phyloP scores from a whole-genome alignment of 208 protist species.

The Leishmania guyanensis region DNA sequence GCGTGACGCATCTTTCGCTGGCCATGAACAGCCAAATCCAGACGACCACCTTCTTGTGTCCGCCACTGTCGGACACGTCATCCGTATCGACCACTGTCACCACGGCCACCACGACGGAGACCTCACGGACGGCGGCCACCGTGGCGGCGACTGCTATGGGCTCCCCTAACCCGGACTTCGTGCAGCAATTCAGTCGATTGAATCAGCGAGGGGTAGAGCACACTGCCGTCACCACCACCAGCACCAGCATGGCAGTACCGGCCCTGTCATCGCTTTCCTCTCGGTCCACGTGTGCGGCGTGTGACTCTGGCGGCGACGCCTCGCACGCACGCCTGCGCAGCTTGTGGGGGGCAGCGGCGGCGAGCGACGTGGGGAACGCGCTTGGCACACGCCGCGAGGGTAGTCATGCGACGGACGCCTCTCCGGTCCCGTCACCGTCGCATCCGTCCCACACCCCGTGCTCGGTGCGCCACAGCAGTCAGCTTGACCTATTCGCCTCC shows the following conservation, averaged over 20 bases:
- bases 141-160: too few species aligned
- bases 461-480: slow-evolving; percentile 12
- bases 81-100: slow-evolving; percentile 20
- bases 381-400: background rate
- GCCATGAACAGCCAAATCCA: slow-evolving; percentile 48
- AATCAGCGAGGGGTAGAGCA: background rate
- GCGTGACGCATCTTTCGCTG: slow-evolving; percentile 54
- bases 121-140: background rate
- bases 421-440: background rate
- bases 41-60: slow-evolving; percentile 51
- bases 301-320: background rate
- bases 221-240: background rate
- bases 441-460: background rate
- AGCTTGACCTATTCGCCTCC: slow-evolving; percentile 38
- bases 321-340: background rate
- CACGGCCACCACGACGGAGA: background rate
- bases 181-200: background rate
- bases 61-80: slow-evolving; percentile 28
- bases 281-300: background rate
- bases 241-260: background rate
- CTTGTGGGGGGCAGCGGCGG: background rate
- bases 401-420: background rate
- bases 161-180: too few species aligned
- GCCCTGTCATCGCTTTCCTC: background rate
- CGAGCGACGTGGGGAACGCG: background rate